Conservation (phyloP, 768 basidiomycete species). For the Terana coerulea region DNA sequence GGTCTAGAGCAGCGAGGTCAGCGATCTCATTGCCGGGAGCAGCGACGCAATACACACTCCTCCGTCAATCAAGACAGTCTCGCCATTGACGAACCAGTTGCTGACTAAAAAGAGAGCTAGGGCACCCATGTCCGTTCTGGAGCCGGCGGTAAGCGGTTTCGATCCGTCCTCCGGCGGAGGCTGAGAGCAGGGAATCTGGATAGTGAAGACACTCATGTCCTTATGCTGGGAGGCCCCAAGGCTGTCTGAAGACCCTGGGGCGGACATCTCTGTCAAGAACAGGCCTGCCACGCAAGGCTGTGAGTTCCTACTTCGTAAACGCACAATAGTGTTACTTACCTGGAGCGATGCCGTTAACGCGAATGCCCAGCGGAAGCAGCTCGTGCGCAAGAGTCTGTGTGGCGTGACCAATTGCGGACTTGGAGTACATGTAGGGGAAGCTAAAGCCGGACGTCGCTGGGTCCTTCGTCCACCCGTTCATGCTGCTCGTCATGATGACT, state of each 20-base stretch:
- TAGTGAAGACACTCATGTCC: slow-evolving; percentile 15
- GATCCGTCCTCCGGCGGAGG: slow-evolving; percentile 14
- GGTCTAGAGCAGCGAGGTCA: no score
- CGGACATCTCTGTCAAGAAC: slow-evolving; percentile 30
- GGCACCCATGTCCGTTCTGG: slow-evolving; percentile 39
- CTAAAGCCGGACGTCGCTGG: slow-evolving; percentile 35
- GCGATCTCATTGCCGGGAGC: no score
- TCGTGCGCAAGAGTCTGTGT: slow-evolving; percentile 45
- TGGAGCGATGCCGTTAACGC: slow-evolving; percentile 47
- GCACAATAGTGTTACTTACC: slow-evolving; percentile 20
- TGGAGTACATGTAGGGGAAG: slow-evolving; percentile 45
- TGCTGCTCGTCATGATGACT: slow-evolving; percentile 46
- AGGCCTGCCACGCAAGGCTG: slow-evolving; percentile 20
- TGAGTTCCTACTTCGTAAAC: background rate
- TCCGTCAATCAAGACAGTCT: slow-evolving; percentile 46
- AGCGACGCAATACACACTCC: slow-evolving; percentile 45
- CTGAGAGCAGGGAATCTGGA: slow-evolving; percentile 32
- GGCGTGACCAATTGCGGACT: slow-evolving; percentile 44
- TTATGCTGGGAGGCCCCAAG: slow-evolving; percentile 20
- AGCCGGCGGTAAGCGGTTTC: slow-evolving; percentile 26
- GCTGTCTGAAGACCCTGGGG: slow-evolving; percentile 24
- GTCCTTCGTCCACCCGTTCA: slow-evolving; percentile 53
- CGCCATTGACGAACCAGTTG: slow-evolving; percentile 45
- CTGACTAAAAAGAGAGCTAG: slow-evolving; percentile 40
- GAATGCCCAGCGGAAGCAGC: slow-evolving; percentile 41